Evolutionary conservation across 345 rosid genomes (phyloP).

Genomic region (Reutealis trisperma): DNA sequence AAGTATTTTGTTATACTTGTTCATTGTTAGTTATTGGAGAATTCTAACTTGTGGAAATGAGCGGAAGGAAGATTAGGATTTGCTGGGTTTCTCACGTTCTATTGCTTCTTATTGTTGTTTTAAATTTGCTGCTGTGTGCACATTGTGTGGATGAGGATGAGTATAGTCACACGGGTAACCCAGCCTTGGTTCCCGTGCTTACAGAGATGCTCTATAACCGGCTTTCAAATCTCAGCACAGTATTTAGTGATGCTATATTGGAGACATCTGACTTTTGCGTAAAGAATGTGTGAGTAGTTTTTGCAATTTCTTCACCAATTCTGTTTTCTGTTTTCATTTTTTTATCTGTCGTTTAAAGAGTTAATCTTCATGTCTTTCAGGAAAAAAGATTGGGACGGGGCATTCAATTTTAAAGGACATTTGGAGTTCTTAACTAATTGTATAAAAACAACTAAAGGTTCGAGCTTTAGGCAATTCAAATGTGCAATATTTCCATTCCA

Average conservation of each 20-base stretch:
- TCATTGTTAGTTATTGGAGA: conserved; percentile 21
- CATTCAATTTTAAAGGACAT: conserved; percentile 59
- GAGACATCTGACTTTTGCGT: conserved; percentile 59
- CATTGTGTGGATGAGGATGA: conserved; percentile 55
- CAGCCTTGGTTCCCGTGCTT: conserved; percentile 45
- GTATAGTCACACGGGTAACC: conserved; percentile 56
- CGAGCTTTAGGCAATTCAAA: conserved; percentile 1
- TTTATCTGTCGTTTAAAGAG: not conserved
- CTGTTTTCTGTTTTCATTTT: not conserved
- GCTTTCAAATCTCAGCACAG: conserved; percentile 53
- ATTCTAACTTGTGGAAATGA: conserved; percentile 31
- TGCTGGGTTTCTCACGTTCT: conserved; percentile 32
- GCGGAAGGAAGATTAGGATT: conserved; percentile 30
- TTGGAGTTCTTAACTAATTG: conserved; percentile 67
- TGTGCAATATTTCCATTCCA: not conserved
- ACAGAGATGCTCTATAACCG: conserved; percentile 52
- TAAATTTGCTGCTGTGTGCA: conserved; percentile 32
- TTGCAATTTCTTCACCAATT: not conserved
- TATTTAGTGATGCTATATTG: conserved; percentile 45
- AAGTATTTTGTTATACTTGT: conserved; percentile 11
- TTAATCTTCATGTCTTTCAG: conserved; percentile 40
- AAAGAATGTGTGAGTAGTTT: conserved; percentile 61
- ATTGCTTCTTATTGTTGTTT: conserved; percentile 34
- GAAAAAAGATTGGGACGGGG: conserved; percentile 71
- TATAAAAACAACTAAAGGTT: conserved; percentile 68